Evolutionary conservation across 2,329 filamentous ascomycete species (phyloP).

Genomic region (Exophiala bonariae): DNA sequence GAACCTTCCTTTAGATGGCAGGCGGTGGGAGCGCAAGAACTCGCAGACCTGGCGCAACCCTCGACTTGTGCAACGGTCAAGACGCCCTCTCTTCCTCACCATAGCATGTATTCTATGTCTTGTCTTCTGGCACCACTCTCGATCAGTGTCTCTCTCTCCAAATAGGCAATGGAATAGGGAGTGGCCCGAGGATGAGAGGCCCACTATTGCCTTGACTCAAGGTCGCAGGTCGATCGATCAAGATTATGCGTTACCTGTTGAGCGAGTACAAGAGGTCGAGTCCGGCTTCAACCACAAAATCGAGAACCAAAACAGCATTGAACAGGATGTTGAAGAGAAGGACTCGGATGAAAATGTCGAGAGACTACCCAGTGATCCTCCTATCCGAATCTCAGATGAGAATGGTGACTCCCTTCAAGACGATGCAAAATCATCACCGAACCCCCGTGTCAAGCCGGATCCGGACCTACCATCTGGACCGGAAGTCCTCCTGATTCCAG

Average conservation of each 20-base stretch:
- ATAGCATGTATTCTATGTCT: slow-evolving; percentile 10
- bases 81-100: slow-evolving; percentile 8
- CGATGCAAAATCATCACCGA: too few species aligned
- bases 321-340: too few species aligned
- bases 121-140: slow-evolving; percentile 9
- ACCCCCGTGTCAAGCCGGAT: background rate
- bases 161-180: slow-evolving; percentile 7
- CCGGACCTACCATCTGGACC: slow-evolving; percentile 5
- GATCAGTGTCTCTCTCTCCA: slow-evolving; percentile 3
- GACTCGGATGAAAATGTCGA: too few species aligned
- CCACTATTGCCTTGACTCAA: background rate
- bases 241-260: slow-evolving; percentile 1
- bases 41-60: slow-evolving; percentile 15
- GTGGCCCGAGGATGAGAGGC: background rate
- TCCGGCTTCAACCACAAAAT: too few species aligned
- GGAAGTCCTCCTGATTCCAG: slow-evolving; percentile 8
- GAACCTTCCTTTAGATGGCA: slow-evolving; percentile 6
- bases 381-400: too few species aligned
- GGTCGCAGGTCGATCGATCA: slow-evolving; percentile 14
- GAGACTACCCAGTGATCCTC: too few species aligned
- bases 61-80: slow-evolving; percentile 5
- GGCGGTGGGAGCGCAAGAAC: slow-evolving; percentile 12
- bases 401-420: too few species aligned
- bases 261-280: background rate
- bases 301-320: too few species aligned